Conservation (phyloP, 1,284 basidiomycete genomes). For the Microstroma glucosiphilum region DNA sequence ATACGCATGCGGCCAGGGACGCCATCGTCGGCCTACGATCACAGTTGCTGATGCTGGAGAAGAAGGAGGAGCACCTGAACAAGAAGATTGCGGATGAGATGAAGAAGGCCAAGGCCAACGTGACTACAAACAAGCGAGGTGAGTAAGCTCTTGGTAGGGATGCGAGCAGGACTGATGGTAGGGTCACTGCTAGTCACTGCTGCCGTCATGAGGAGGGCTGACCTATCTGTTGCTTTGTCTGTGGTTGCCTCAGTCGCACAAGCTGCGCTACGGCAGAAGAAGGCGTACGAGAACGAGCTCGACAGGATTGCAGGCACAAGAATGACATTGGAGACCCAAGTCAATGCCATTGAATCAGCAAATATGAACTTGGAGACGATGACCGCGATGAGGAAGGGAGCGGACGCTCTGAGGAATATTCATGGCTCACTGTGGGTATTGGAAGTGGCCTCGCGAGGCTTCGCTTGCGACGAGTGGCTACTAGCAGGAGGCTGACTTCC, state of each 20-base stretch:
- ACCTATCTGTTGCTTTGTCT: neutral
- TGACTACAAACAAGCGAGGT: conserved; percentile 89
- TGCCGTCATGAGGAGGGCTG: neutral
- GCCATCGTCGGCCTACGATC: conserved; percentile 53
- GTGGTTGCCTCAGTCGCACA: conserved; percentile 28
- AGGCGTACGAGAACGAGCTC: conserved; percentile 79
- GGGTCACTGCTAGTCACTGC: neutral
- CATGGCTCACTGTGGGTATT: conserved; percentile 65
- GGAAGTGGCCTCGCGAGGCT: neutral
- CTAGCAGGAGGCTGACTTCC: conserved; percentile 8
- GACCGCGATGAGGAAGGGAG: conserved; percentile 93
- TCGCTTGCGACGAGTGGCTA: neutral
- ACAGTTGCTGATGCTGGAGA: conserved; percentile 80
- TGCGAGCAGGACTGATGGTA: neutral
- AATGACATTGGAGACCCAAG: conserved; percentile 89
- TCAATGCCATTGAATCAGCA: conserved; percentile 93
- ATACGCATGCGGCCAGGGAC: conserved; percentile 50
- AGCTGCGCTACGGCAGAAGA: conserved; percentile 90
- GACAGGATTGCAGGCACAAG: conserved; percentile 79
- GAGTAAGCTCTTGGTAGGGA: conserved; percentile 49
- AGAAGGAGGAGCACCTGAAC: conserved; percentile 95
- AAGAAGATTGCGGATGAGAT: conserved; percentile 95
- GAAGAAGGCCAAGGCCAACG: conserved; percentile 86
- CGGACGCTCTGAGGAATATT: conserved; percentile 82
- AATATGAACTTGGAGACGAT: conserved; percentile 98